Conservation (phyloP, 2,329 filamentous ascomycete species). For the Zymoseptoria tritici region DNA sequence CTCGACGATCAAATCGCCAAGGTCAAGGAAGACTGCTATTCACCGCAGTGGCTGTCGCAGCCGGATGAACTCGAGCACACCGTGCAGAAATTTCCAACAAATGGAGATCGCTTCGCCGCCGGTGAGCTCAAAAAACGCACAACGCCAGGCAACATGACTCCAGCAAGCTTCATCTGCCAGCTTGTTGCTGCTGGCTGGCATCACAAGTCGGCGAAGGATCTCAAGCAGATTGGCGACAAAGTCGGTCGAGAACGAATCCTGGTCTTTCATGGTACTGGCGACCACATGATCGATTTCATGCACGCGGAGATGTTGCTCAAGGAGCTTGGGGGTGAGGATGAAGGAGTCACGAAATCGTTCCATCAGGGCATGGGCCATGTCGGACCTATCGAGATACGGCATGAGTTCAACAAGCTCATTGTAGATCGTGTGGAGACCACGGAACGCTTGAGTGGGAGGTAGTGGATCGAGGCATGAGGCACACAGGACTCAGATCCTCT, state of each 20-base stretch:
- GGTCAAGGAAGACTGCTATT: slow-evolving; percentile 61
- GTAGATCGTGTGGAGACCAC: slow-evolving; percentile 50
- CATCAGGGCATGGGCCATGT: slow-evolving; percentile 71
- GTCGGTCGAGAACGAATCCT: slow-evolving; percentile 69
- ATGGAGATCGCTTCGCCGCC: slow-evolving; percentile 75
- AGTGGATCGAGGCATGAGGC: neutral
- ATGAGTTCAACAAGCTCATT: slow-evolving; percentile 61
- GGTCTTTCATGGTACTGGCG: slow-evolving; percentile 66
- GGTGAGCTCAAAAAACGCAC: slow-evolving; percentile 67
- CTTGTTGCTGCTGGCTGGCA: slow-evolving; percentile 74
- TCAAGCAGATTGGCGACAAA: slow-evolving; percentile 56
- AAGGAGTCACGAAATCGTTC: slow-evolving; percentile 49
- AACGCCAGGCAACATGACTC: slow-evolving; percentile 54
- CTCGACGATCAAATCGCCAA: slow-evolving; percentile 59
- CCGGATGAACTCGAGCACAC: slow-evolving; percentile 49
- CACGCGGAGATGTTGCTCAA: slow-evolving; percentile 64
- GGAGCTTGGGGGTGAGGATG: slow-evolving; percentile 53
- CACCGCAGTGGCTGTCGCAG: slow-evolving; percentile 51
- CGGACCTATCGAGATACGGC: slow-evolving; percentile 60
- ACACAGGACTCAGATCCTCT: too few relatives aligned
- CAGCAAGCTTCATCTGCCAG: slow-evolving; percentile 66
- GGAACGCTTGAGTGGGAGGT: slow-evolving; percentile 25
- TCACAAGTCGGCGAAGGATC: slow-evolving; percentile 60
- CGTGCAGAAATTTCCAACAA: slow-evolving; percentile 56
- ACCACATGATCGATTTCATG: slow-evolving; percentile 64